Evolutionary conservation across 768 basidiomycete species (phyloP).

Genomic region (Kwoniella sp.): DNA sequence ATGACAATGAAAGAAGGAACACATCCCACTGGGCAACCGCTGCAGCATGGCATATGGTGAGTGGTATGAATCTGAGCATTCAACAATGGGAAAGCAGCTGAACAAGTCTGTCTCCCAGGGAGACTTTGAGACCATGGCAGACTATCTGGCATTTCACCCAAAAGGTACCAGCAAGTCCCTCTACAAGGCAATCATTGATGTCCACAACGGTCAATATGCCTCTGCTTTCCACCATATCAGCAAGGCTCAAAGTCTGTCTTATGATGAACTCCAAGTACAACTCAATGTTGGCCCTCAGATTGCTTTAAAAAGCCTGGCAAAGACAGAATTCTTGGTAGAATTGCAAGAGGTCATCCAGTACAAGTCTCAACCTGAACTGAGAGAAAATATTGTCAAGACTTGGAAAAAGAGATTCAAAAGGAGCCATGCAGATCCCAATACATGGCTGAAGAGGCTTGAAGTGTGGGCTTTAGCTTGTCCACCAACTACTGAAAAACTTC

Average conservation of each 20-base stretch:
- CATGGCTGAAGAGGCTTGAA: constrained; percentile 48
- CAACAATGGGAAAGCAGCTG: background rate
- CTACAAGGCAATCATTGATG: constrained; percentile 56
- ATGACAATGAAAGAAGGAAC: constrained; percentile 44
- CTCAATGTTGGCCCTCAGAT: constrained; percentile 34
- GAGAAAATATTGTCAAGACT: constrained; percentile 31
- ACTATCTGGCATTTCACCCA: constrained; percentile 50
- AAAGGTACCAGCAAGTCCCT: constrained; percentile 53
- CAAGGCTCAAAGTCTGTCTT: constrained; percentile 50
- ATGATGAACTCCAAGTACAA: constrained; percentile 50
- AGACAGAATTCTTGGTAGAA: constrained; percentile 51
- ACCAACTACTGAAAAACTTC: constrained; percentile 36
- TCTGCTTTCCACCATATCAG: constrained; percentile 49
- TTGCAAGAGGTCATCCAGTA: constrained; percentile 54
- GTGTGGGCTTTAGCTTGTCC: constrained; percentile 50
- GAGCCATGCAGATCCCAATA: constrained; percentile 49
- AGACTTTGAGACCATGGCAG: constrained; percentile 53
- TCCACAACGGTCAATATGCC: constrained; percentile 44
- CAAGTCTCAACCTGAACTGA: constrained; percentile 49
- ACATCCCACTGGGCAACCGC: constrained; percentile 51
- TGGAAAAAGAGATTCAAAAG: constrained; percentile 51
- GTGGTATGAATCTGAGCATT: constrained; percentile 1
- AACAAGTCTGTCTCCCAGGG: constrained; percentile 22
- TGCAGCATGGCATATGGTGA: constrained; percentile 54
- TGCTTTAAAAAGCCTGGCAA: constrained; percentile 50